These are phyloP conservation scores for Boletus edulis DNA, from an alignment of 768 basidiomycete species.

Conservation along the genomic window DNA sequence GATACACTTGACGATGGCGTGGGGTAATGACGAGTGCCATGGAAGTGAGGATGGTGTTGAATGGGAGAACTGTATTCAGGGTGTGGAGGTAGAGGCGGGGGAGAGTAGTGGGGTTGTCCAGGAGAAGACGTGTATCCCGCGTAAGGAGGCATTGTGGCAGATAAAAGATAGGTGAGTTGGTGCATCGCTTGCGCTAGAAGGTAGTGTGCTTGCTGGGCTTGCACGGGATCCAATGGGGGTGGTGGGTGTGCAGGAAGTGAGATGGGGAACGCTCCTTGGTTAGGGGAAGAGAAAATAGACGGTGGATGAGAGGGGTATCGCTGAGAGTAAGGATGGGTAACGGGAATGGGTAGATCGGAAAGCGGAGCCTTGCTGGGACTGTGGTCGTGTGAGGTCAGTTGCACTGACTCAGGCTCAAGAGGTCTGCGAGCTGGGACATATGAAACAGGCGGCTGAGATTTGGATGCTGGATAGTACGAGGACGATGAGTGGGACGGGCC, in stretches of 20 bases:
- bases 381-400: not conserved
- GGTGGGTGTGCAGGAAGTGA: constrained; percentile 30
- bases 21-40: constrained; percentile 18
- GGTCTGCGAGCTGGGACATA: constrained; percentile 7
- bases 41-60: constrained; percentile 15
- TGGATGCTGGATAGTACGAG: constrained; percentile 4
- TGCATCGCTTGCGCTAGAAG: constrained; percentile 41
- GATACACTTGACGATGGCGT: constrained; percentile 43
- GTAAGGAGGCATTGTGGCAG: constrained; percentile 28
- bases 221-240: constrained; percentile 25
- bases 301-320: constrained; percentile 18
- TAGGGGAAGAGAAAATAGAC: constrained; percentile 15
- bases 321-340: constrained; percentile 22
- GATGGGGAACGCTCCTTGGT: constrained; percentile 11
- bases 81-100: constrained; percentile 3
- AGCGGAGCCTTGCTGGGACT: constrained; percentile 1
- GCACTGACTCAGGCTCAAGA: constrained; percentile 5
- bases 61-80: constrained; percentile 5
- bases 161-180: constrained; percentile 39
- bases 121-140: constrained; percentile 15
- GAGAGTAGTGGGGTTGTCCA: constrained; percentile 14
- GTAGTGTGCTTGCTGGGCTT: constrained; percentile 37
- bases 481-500: constrained; percentile 11
- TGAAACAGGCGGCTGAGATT: constrained; percentile 5
- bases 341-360: constrained; percentile 16